Evolutionary conservation across 2,329 filamentous ascomycete genomes (phyloP).

Genomic region (Scedosporium dehoogii): DNA sequence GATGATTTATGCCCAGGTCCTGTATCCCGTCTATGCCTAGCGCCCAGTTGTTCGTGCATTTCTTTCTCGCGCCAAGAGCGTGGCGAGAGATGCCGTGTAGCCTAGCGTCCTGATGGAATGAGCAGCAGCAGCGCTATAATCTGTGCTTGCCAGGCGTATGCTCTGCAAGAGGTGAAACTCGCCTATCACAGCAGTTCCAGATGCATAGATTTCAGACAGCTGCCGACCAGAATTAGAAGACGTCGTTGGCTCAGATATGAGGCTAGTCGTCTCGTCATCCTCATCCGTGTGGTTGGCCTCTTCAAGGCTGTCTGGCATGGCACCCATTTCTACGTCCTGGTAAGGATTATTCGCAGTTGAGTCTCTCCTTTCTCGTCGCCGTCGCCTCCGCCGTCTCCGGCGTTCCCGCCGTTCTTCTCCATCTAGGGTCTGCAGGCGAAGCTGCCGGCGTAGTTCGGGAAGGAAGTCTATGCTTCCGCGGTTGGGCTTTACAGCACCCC

Average conservation of each 20-base stretch:
- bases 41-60: constrained; percentile 22
- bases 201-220: constrained; percentile 38
- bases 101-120: constrained; percentile 44
- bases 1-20: background rate
- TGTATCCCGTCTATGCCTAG: background rate
- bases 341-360: background rate
- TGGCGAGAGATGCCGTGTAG: constrained; percentile 44
- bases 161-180: constrained; percentile 44
- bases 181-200: constrained; percentile 43
- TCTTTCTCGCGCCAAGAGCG: constrained; percentile 33
- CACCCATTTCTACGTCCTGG: constrained; percentile 35
- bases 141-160: constrained; percentile 28
- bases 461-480: constrained; percentile 5
- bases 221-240: constrained; percentile 22
- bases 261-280: constrained; percentile 12
- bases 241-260: constrained; percentile 9
- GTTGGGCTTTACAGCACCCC: constrained; percentile 1
- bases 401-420: constrained; percentile 37
- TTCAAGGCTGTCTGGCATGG: constrained; percentile 18
- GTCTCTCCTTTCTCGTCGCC: constrained; percentile 4
- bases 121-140: constrained; percentile 16
- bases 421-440: constrained; percentile 37
- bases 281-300: constrained; percentile 13
- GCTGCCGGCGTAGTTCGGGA: background rate
- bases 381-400: constrained; percentile 22